Evolutionary conservation across 495 filamentous ascomycete species (phyloP).

Genomic region (Aspergillus steynii): DNA sequence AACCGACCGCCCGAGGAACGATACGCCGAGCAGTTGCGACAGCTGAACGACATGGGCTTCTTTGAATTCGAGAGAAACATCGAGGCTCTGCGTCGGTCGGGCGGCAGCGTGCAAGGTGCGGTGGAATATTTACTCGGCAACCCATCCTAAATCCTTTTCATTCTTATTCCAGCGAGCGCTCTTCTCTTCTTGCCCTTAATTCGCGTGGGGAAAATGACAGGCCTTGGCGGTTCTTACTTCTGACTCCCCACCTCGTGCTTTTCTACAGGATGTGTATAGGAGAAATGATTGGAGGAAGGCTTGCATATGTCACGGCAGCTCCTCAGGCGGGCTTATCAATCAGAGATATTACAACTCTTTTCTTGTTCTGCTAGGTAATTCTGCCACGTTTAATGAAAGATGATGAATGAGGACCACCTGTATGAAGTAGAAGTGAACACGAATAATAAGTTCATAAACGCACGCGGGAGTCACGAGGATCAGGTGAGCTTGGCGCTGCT

Average conservation of each 20-base stretch:
- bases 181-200: too few relatives aligned
- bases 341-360: not conserved
- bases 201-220: too few relatives aligned
- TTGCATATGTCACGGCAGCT: not conserved
- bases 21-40: slow-evolving; percentile 85
- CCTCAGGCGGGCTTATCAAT: too few relatives aligned
- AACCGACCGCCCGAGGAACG: slow-evolving; percentile 89
- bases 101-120: slow-evolving; percentile 93
- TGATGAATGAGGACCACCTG: too few relatives aligned
- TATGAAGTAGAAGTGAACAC: too few relatives aligned
- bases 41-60: slow-evolving; percentile 99
- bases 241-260: not conserved
- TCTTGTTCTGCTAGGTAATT: not conserved
- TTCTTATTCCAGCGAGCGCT: not conserved
- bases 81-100: slow-evolving; percentile 80
- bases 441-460: too few relatives aligned
- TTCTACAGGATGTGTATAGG: not conserved
- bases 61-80: slow-evolving; percentile 95
- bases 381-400: not conserved
- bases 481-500: not conserved
- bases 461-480: not conserved
- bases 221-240: not conserved
- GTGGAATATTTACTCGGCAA: slow-evolving; percentile 69
- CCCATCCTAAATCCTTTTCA: slow-evolving; percentile 25
- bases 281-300: not conserved